These are phyloP conservation scores for Helichrysum umbraculigerum DNA, from an alignment of 129 eudicot genomes.

Conservation along the genomic window DNA sequence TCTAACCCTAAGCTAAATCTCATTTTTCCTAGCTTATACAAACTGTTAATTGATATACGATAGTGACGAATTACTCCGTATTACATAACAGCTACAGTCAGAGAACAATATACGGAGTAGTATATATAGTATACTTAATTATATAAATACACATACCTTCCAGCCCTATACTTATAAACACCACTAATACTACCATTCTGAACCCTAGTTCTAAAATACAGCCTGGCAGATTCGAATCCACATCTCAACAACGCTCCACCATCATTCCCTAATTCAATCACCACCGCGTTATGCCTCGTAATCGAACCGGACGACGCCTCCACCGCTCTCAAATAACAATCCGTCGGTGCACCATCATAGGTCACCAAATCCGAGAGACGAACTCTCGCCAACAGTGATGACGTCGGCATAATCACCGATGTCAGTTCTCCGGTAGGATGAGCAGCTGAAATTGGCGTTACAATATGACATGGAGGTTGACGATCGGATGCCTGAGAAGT, in stretches of 20 bases:
- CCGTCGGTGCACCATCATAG: too few relatives aligned
- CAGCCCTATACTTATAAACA: constrained; percentile 76
- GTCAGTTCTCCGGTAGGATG: too few relatives aligned
- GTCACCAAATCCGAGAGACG: too few relatives aligned
- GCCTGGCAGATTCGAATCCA: constrained; percentile 67
- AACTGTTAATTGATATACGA: background rate
- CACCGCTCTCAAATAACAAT: constrained; percentile 77
- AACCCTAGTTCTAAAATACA: constrained; percentile 60
- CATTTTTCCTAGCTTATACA: background rate
- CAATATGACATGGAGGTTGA: too few relatives aligned
- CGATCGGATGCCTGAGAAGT: too few relatives aligned
- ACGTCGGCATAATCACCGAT: too few relatives aligned
- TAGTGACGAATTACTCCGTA: background rate
- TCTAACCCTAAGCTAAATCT: background rate
- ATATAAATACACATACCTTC: constrained; percentile 54
- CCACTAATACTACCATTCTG: constrained; percentile 45
- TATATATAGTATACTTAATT: too few relatives aligned
- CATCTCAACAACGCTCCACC: constrained; percentile 79
- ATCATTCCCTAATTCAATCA: constrained; percentile 69
- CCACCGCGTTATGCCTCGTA: constrained; percentile 69
- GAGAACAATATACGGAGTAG: too few relatives aligned
- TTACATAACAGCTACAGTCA: background rate
- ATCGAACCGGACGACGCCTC: constrained; percentile 75
- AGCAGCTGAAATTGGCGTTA: too few relatives aligned
- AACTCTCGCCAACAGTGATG: too few relatives aligned